These are phyloP conservation scores for Chloris gayana DNA, from an alignment of 176 grass and related monocot species.

Conservation along the genomic window DNA sequence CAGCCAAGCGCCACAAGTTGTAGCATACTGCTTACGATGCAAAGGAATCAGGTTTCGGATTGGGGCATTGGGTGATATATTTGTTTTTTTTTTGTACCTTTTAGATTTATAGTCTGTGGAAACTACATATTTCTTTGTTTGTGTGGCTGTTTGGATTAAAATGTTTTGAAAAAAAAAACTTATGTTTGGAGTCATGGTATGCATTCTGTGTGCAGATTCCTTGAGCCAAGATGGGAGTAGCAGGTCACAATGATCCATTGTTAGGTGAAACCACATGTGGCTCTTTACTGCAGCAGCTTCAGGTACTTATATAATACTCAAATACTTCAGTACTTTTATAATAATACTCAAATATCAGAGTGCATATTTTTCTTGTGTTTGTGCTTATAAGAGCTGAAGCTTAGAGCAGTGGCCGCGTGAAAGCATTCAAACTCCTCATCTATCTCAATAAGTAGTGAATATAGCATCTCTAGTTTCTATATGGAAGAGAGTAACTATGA, in stretches of 20 bases:
- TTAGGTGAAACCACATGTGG: conserved; percentile 76
- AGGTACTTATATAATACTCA: conserved; percentile 47
- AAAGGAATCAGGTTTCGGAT: not conserved
- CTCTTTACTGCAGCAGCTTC: conserved; percentile 85
- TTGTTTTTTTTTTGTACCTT: not conserved
- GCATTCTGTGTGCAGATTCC: conserved; percentile 38
- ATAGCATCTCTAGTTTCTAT: not conserved
- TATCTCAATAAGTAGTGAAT: conserved; percentile 9
- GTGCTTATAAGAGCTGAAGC: not conserved
- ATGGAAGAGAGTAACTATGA: not conserved
- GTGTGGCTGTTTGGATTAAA: not conserved
- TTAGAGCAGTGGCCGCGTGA: not conserved
- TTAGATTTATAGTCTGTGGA: not conserved
- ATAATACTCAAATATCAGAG: not conserved
- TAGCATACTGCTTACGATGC: not conserved
- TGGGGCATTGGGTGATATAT: not conserved
- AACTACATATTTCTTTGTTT: not conserved
- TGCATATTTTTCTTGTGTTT: not conserved
- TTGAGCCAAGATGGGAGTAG: conserved; percentile 69
- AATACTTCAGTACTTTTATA: not conserved
- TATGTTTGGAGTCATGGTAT: conserved; percentile 6
- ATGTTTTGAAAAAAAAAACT: not conserved
- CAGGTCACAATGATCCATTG: conserved; percentile 66
- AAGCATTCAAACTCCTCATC: conserved; percentile 27
- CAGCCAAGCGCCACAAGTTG: not conserved